Percentiles rank a stretch among this genome's conserved stretches.
These are phyloP conservation scores for Hyaloraphidium curvatum DNA, from an alignment of 192 early-diverging fungal genomes.

Conservation along the genomic window DNA sequence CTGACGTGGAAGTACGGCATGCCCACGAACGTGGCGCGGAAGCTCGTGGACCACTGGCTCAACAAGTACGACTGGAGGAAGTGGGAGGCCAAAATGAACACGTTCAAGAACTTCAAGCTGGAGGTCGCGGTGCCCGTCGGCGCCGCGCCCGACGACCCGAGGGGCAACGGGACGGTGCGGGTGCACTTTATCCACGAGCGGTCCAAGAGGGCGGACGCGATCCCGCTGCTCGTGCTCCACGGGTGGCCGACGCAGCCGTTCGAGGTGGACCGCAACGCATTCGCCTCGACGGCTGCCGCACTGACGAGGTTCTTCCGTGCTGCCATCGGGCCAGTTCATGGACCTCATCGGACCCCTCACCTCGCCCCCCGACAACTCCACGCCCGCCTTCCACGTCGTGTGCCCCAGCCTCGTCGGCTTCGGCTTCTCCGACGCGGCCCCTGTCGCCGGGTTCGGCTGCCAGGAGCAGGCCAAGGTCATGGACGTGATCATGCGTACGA, in stretches of 20 bases:
- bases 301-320: background rate
- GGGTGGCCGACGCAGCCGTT: conserved; percentile 43
- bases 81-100: background rate
- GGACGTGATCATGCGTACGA: background rate
- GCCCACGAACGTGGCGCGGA: background rate
- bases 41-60: background rate
- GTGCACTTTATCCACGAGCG: conserved; percentile 8
- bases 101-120: background rate
- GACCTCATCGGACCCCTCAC: background rate
- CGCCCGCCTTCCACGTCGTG: background rate
- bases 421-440: background rate
- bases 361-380: background rate
- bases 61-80: background rate
- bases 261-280: conserved; percentile 14
- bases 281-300: background rate
- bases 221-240: conserved; percentile 39
- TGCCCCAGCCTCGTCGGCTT: background rate
- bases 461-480: background rate
- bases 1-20: background rate
- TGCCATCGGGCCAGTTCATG: background rate
- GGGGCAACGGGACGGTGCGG: background rate
- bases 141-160: background rate
- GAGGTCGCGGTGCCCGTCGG: background rate
- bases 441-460: background rate
- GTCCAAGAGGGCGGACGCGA: conserved; percentile 10